Evolutionary conservation across 352 stramenopile species (phyloP).

Genomic region (Phytophthora palmivora): DNA sequence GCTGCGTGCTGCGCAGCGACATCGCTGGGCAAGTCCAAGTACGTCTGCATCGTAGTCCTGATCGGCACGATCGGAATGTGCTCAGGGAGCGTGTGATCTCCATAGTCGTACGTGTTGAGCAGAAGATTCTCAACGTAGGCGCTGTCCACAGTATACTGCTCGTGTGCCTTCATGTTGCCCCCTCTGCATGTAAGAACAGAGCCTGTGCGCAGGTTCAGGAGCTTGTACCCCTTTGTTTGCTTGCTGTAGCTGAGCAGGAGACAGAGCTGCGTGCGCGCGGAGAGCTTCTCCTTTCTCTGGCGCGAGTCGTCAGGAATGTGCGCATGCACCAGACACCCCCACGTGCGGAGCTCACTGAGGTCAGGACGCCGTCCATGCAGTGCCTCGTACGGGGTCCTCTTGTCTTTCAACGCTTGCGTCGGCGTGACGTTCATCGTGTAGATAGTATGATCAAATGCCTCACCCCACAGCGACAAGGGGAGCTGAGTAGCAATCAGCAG

Average conservation of each 20-base stretch:
- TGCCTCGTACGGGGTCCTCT: slow-evolving; percentile 1
- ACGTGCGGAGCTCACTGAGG: slow-evolving; percentile 3
- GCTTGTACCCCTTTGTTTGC: slow-evolving; percentile 8
- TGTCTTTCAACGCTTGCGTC: slow-evolving; percentile 3
- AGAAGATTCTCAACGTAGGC: no score
- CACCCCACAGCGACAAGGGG: not conserved
- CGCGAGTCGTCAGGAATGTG: slow-evolving; percentile 6
- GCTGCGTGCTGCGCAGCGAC: slow-evolving; percentile 4
- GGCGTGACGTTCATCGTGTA: not conserved
- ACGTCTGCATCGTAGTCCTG: no score
- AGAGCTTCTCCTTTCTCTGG: slow-evolving; percentile 13
- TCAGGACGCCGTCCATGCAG: not conserved
- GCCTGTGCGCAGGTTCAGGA: slow-evolving; percentile 9
- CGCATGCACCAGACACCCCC: slow-evolving; percentile 7
- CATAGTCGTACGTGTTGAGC: not conserved
- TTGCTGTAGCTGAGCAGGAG: slow-evolving; percentile 4
- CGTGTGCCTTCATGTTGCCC: slow-evolving; percentile 6
- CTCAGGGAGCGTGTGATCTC: not conserved
- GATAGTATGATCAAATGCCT: no score
- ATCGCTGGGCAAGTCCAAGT: not conserved
- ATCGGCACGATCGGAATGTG: slow-evolving; percentile 9
- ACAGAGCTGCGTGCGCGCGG: not conserved
- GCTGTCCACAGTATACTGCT: slow-evolving; percentile 1
- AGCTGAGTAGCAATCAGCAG: not conserved
- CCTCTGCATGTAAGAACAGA: slow-evolving; percentile 4